Base-by-base conservation (phyloP, 75 land plant genomes). In the Pinus tabuliformis region DNA sequence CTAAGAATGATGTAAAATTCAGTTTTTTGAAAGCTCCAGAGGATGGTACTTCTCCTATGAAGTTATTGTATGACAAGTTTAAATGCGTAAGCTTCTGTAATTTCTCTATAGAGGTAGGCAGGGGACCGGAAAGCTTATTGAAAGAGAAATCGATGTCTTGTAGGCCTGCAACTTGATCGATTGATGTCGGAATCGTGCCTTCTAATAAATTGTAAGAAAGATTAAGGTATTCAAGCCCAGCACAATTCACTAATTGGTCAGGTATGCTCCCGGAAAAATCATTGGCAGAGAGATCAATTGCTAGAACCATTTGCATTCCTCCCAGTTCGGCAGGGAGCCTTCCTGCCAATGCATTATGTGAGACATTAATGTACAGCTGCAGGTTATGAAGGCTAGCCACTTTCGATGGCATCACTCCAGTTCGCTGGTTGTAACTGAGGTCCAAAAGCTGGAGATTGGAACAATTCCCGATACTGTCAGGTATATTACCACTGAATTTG, bases 361-460 rank as follows among this genome's bases (percentile, higher is more conserved):
- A n/a, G 78, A 83, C 11, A 78, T 76, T 42, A 45, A 92, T 42
- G 74, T 82, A 95, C 3, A 59, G 18, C 6, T 91, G 81, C 3
- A 59, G 61, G 5, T 85, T 83, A 64, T 90, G 75, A 22, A 85
- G 79, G 7, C 95, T 90, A 68, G 82, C 18, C 1, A 37, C 5
- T 1, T 18, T 8, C 7, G 9, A 16, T 3, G 49, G 70, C 18
- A 65, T 65, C 6, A 33, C 37, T 0, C 85, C 85, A 2, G 18
- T 58, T 5, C 80, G 73, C 2, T 80, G 56, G 59, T 86, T 86
- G 59, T 61, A 28, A 42, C 21, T 5, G 7, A 63, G 77, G 2
- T 73, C 15, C 0, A 84, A 36, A 14, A 36, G 0, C 3, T 73
- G 56, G 36, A 84, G 83, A 1, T 2, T 6, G 11, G 62, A 57